A percentile compares a stretch with the other conserved stretches of the same genome.
These are phyloP conservation scores for Nannochloropsis oceanica DNA, from an alignment of 108 stramenopile species.

Conservation along the genomic window DNA sequence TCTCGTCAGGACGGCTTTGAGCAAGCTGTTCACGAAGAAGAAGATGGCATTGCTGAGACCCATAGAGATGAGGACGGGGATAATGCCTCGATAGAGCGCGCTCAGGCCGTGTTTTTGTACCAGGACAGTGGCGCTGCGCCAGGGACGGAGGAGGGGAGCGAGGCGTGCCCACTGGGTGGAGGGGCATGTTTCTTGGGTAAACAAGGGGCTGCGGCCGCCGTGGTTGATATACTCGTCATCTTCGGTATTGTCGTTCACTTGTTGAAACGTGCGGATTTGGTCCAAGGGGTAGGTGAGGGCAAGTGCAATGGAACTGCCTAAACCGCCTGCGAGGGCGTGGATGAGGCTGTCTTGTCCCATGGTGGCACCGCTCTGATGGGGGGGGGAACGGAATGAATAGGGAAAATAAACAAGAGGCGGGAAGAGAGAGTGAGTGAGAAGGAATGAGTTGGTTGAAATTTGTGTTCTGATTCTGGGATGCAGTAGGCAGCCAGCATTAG, in stretches of 20 bases:
- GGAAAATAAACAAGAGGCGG: background rate
- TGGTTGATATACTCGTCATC: background rate
- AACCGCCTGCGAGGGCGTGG: slow-evolving; percentile 22
- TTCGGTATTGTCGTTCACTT: background rate
- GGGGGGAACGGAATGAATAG: background rate
- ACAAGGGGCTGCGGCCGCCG: background rate
- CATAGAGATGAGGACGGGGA: slow-evolving; percentile 13
- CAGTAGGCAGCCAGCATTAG: too few species aligned
- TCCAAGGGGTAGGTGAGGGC: slow-evolving; percentile 23
- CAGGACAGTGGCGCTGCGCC: background rate
- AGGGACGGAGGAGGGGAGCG: background rate
- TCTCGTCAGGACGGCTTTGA: background rate
- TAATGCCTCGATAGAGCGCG: background rate
- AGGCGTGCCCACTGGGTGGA: background rate
- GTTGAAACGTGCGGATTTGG: slow-evolving; percentile 18
- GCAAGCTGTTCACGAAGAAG: slow-evolving; percentile 20
- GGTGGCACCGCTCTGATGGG: background rate
- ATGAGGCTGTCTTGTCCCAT: background rate
- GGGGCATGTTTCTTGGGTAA: background rate
- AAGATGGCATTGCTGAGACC: slow-evolving; percentile 23
- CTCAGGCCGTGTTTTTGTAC: background rate
- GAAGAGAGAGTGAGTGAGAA: too few species aligned
- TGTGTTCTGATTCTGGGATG: too few species aligned
- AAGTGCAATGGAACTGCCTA: slow-evolving; percentile 11
- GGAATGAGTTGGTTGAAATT: too few species aligned